A percentile compares a stretch with the other conserved stretches of the same genome.
Evolutionary conservation across 2,329 filamentous ascomycete species (phyloP).

Genomic region (Alternaria triticina): DNA sequence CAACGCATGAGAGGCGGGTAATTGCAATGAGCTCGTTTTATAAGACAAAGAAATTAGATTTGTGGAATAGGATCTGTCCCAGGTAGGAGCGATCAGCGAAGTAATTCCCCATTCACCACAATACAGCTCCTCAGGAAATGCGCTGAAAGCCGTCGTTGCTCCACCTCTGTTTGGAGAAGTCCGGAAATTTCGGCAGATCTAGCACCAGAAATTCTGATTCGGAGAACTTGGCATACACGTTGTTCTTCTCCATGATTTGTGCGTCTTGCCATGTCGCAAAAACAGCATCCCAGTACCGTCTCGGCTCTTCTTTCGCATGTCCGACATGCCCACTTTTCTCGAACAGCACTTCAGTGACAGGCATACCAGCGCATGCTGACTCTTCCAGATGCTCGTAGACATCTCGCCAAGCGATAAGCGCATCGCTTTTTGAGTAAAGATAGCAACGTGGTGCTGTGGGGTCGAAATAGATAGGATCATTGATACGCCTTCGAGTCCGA

Average conservation of each 20-base stretch:
- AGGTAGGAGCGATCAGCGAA: not conserved
- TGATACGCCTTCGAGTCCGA: slow-evolving; percentile 16
- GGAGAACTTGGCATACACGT: not conserved
- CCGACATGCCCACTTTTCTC: slow-evolving; percentile 64
- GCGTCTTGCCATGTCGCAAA: slow-evolving; percentile 22
- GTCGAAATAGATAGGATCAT: slow-evolving; percentile 24
- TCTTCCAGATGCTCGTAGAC: slow-evolving; percentile 59
- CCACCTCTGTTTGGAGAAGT: not conserved
- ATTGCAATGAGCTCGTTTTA: not conserved
- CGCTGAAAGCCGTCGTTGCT: not conserved
- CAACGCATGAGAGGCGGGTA: not conserved
- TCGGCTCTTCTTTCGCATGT: slow-evolving; percentile 62
- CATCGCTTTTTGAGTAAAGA: slow-evolving; percentile 63
- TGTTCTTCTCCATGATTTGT: not conserved
- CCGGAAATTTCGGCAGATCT: not conserved
- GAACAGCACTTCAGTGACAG: slow-evolving; percentile 58
- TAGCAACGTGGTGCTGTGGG: slow-evolving; percentile 55
- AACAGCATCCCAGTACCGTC: slow-evolving; percentile 61
- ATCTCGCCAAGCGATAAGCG: slow-evolving; percentile 61
- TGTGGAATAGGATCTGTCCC: not conserved
- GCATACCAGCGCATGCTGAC: slow-evolving; percentile 55
- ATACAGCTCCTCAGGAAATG: not conserved
- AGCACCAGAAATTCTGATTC: not conserved
- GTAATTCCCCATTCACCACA: not conserved
- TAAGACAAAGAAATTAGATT: not conserved